phyloP scores from a whole-genome alignment of 1,139 yeast genomes.

The Candida sp. region DNA sequence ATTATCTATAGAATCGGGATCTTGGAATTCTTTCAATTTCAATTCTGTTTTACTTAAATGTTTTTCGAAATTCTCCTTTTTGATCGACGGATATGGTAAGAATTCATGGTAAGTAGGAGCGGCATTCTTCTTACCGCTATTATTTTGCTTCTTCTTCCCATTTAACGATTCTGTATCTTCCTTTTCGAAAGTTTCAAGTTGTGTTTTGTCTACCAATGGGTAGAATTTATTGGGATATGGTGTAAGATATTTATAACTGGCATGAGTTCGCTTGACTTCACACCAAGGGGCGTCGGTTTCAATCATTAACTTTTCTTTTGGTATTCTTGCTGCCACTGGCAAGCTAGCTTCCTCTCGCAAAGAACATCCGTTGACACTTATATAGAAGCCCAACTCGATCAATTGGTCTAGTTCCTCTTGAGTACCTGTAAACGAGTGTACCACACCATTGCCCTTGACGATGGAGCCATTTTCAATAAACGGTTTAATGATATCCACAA shows the following conservation, averaged over 20 bases:
- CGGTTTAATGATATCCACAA: slow-evolving; percentile 58
- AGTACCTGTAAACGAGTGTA: slow-evolving; percentile 93
- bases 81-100: slow-evolving; percentile 60
- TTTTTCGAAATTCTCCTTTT: slow-evolving; percentile 56
- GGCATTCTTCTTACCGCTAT: slow-evolving; percentile 12
- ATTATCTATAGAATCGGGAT: slow-evolving; percentile 7
- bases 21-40: slow-evolving; percentile 9
- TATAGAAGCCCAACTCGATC: slow-evolving; percentile 57
- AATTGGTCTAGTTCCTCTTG: slow-evolving; percentile 53
- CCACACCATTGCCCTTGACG: slow-evolving; percentile 56
- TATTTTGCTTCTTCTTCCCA: slow-evolving; percentile 8
- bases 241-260: slow-evolving; percentile 56
- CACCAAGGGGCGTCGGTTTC: slow-evolving; percentile 99
- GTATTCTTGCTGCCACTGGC: slow-evolving; percentile 61
- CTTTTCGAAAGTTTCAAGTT: slow-evolving; percentile 2
- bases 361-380: slow-evolving; percentile 93
- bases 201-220: slow-evolving; percentile 29
- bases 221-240: slow-evolving; percentile 54
- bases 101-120: slow-evolving; percentile 32
- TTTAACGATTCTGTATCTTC: neutral
- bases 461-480: slow-evolving; percentile 41
- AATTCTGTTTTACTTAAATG: slow-evolving; percentile 21
- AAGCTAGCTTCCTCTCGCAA: slow-evolving; percentile 74
- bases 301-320: slow-evolving; percentile 64
- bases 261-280: slow-evolving; percentile 82